Evolutionary conservation across 2,329 filamentous ascomycete species (phyloP).

Genomic region (Endoconidiophora laricicola): DNA sequence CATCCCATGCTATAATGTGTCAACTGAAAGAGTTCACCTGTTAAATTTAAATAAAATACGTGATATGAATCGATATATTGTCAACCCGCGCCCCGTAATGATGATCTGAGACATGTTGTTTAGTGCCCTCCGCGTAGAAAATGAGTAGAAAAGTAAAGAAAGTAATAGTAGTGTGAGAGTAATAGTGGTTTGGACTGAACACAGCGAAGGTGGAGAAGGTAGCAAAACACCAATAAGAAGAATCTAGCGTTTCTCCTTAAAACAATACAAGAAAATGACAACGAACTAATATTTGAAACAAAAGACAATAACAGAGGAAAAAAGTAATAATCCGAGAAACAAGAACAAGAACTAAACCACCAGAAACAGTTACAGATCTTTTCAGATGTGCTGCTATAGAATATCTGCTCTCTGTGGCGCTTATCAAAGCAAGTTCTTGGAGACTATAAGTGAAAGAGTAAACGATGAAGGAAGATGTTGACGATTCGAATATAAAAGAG

Average conservation of each 20-base stretch:
- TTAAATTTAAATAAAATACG: too few species aligned
- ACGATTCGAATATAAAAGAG: not conserved
- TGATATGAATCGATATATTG: not conserved
- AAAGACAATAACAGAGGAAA: not conserved
- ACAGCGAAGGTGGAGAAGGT: too few species aligned
- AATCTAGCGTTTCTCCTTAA: too few species aligned
- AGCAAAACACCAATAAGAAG: too few species aligned
- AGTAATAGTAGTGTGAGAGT: slow-evolving; percentile 1
- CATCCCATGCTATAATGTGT: too few species aligned
- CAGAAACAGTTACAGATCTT: not conserved
- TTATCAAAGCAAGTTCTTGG: too few species aligned
- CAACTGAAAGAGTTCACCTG: too few species aligned
- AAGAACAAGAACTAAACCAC: not conserved
- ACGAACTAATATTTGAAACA: not conserved
- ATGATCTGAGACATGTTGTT: not conserved
- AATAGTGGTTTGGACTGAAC: not conserved
- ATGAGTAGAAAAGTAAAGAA: not conserved
- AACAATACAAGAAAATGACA: too few species aligned
- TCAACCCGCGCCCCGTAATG: not conserved
- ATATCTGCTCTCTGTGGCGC: too few species aligned
- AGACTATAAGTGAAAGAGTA: not conserved
- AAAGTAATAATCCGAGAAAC: not conserved
- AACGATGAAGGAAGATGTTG: not conserved
- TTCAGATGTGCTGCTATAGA: too few species aligned
- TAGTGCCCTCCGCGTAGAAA: not conserved